Conservation (phyloP, 495 filamentous ascomycete species). For the Penicillium bovifimosum region DNA sequence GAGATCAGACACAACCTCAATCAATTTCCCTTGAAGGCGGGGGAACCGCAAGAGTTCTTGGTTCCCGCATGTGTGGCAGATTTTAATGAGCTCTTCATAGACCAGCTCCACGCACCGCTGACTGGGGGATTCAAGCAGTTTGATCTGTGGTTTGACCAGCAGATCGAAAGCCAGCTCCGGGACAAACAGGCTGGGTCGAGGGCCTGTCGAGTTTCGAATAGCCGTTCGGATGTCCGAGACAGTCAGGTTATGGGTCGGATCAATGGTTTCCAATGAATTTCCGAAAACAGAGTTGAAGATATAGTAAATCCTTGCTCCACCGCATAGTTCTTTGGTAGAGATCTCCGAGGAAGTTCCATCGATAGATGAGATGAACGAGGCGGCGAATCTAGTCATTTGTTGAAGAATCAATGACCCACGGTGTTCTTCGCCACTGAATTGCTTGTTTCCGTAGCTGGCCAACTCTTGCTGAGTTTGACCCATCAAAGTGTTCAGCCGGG, state of each 20-base stretch:
- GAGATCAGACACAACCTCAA: conserved; percentile 96
- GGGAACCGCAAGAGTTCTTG: conserved; percentile 89
- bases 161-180: conserved; percentile 97
- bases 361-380: conserved; percentile 97
- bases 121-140: conserved; percentile 89
- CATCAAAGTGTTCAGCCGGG: conserved; percentile 95
- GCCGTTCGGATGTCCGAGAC: conserved; percentile 96
- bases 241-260: conserved; percentile 90
- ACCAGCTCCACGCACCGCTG: conserved; percentile 97
- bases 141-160: conserved; percentile 97
- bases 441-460: conserved; percentile 95
- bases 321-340: conserved; percentile 96
- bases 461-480: conserved; percentile 98
- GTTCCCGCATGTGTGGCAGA: conserved; percentile 96
- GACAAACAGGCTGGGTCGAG: conserved; percentile 91
- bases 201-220: conserved; percentile 96
- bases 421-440: conserved; percentile 97
- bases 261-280: conserved; percentile 91
- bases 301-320: conserved; percentile 96
- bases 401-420: conserved; percentile 91
- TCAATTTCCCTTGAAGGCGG: conserved; percentile 90
- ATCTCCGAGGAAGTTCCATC: conserved; percentile 98
- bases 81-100: conserved; percentile 98
- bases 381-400: conserved; percentile 96
- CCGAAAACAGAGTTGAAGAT: conserved; percentile 99